Evolutionary conservation across 2,329 filamentous ascomycete genomes (phyloP), one percentile per base, ranked within the genome.

Genomic region (Byssochlamys sp.): DNA sequence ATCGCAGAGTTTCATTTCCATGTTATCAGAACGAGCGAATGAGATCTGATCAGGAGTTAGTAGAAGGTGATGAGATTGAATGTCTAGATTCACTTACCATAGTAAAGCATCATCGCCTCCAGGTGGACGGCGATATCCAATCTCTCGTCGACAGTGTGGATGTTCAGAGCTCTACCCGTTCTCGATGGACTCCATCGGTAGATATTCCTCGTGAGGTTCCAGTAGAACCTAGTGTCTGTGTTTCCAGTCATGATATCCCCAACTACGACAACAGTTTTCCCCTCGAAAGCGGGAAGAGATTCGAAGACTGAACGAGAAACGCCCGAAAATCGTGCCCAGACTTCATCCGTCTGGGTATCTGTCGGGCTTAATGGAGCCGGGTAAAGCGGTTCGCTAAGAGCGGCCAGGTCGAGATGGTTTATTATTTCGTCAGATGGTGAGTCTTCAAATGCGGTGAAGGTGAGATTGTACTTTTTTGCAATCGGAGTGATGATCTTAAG

Each of bases 141-240:
- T 26, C 70, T 73, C 68, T 81, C 79, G 62, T 81, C 77, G 1
- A 81, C 76, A 0, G 78, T 80, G 62, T 81, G 79, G 6, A 78
- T 77, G 55, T 78, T 78, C 7, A 74, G 63, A 35, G 75, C 55
- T 0, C 74, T 74, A 0, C 71, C 73, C 26, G 75, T 73, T 56
- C 78, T 77, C 1, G 76, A 74, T 1, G 78, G 78, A 12, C 73
- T 77, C 64, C 79, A 81, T 1, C 80, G 70, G 62, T 80, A 82
- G 7, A 82, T 81, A 55, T 81, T 77, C 59, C 74, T 72, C n/a
- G 78, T 77, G 59, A 81, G 60, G 45, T 72, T 67, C 79, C 79
- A 81, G 62, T 81, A 81, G 61, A 80, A 79, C 2, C 74, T 66
- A 1, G 80, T 81, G 58, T 81, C 80, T 0, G 80, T 81, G 55